These are phyloP conservation scores for Kluyveromyces wickerhamii DNA, from an alignment of 805 yeast species.

Conservation along the genomic window DNA sequence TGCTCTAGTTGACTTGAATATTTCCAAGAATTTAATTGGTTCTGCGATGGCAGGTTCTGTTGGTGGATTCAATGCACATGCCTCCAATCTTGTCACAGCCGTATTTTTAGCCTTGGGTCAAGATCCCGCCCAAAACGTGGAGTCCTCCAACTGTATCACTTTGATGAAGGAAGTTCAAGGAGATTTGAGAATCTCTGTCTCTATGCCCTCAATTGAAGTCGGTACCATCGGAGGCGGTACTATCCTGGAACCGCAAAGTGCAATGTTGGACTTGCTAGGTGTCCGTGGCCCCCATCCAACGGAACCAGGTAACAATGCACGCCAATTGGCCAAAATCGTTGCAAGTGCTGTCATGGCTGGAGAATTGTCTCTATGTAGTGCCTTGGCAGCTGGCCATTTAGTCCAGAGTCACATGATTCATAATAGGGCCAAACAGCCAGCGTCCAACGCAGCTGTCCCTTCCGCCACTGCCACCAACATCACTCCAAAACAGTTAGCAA, in stretches of 20 bases:
- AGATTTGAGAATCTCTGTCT: constrained; percentile 83
- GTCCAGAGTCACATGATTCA: constrained; percentile 97
- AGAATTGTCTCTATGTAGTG: constrained; percentile 88
- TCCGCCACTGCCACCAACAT: constrained; percentile 24
- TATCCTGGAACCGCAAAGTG: constrained; percentile 90
- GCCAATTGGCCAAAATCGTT: constrained; percentile 84
- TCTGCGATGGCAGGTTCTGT: constrained; percentile 97
- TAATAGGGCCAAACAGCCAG: constrained; percentile 61
- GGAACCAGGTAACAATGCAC: constrained; percentile 89
- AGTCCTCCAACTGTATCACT: constrained; percentile 94
- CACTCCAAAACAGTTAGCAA: constrained; percentile 31
- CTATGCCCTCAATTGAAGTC: constrained; percentile 98
- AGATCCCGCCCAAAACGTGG: constrained; percentile 99
- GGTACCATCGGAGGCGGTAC: constrained; percentile 99
- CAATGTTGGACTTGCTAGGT: constrained; percentile 90
- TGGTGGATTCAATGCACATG: constrained; percentile 98
- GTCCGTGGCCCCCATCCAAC: constrained; percentile 94
- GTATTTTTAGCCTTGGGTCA: constrained; percentile 93
- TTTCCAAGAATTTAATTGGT: constrained; percentile 85
- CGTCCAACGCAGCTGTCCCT: constrained; percentile 30
- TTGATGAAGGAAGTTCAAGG: constrained; percentile 81
- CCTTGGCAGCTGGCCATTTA: constrained; percentile 96
- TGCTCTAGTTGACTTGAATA: constrained; percentile 83
- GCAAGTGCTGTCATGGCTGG: constrained; percentile 96
- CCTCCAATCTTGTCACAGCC: constrained; percentile 94